These are phyloP conservation scores for Penicillium frequentans DNA, from an alignment of 2,329 filamentous ascomycete species.

Conservation along the genomic window DNA sequence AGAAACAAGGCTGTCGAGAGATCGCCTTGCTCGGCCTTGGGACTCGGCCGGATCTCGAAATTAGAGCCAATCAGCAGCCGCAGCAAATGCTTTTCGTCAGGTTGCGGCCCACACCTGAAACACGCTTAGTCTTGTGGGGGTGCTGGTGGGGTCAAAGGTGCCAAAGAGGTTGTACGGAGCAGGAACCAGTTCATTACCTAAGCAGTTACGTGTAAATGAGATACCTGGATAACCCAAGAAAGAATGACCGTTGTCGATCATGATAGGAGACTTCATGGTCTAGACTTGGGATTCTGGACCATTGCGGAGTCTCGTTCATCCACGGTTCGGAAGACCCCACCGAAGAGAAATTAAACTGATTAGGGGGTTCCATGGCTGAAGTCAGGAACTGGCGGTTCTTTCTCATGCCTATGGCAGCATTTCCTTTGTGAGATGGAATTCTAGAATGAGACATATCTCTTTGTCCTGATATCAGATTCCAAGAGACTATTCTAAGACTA, in stretches of 20 bases:
- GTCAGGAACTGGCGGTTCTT: no score
- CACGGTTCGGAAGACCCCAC: constrained; percentile 12
- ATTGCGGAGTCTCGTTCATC: constrained; percentile 19
- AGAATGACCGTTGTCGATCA: neutral
- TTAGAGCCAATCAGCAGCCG: constrained; percentile 6
- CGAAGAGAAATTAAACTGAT: neutral
- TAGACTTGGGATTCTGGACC: constrained; percentile 17
- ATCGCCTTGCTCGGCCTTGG: constrained; percentile 1
- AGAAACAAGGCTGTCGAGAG: neutral
- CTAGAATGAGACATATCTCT: neutral
- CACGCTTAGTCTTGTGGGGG: constrained; percentile 17
- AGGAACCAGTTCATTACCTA: neutral
- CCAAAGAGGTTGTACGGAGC: neutral
- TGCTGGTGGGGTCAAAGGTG: neutral
- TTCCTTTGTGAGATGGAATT: neutral
- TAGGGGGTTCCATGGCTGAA: neutral
- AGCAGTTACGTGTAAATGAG: neutral
- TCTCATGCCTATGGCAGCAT: no score
- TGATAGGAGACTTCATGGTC: constrained; percentile 2
- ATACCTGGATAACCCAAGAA: neutral
- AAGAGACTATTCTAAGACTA: no score
- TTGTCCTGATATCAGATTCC: neutral
- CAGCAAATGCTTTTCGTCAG: constrained; percentile 9
- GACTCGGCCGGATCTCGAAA: constrained; percentile 20
- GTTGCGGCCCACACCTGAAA: constrained; percentile 21